Evolutionary conservation across 202 grass and related monocot species (phyloP).

Genomic region (Schoenoplectus tabernaemontani): DNA sequence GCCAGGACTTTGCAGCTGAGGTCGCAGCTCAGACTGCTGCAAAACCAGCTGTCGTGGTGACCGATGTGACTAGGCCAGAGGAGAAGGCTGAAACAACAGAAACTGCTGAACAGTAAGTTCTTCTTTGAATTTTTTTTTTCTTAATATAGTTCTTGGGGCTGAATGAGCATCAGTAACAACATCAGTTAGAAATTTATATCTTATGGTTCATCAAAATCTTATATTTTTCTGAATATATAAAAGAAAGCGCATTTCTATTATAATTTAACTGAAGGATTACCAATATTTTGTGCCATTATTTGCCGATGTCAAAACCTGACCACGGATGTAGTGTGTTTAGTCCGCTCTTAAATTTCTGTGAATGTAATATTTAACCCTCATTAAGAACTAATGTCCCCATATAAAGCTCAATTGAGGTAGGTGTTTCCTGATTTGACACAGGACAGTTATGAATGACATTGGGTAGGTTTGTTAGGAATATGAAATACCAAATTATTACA

Average conservation of each 20-base stretch:
- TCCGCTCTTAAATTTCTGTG: not conserved
- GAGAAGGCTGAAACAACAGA: constrained; percentile 54
- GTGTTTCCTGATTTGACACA: not conserved
- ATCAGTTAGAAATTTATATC: not conserved
- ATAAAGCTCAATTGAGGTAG: not conserved
- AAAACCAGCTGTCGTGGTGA: constrained; percentile 28
- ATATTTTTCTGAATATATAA: too few species aligned
- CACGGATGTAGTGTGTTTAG: not conserved
- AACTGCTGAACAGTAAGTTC: constrained; percentile 61
- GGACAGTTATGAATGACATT: not conserved
- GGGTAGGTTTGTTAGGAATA: not conserved
- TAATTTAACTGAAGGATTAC: too few species aligned
- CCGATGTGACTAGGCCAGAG: constrained; percentile 6
- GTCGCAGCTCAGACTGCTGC: constrained; percentile 78
- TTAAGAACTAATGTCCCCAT: not conserved
- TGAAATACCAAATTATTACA: too few species aligned
- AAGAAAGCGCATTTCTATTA: too few species aligned
- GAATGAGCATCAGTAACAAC: constrained; percentile 17
- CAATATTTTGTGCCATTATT: too few species aligned
- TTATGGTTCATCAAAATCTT: too few species aligned
- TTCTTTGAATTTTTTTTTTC: constrained; percentile 9
- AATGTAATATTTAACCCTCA: not conserved
- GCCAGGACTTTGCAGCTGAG: constrained; percentile 89
- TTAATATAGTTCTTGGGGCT: not conserved
- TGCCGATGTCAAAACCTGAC: not conserved